Evolutionary conservation across 1,284 basidiomycete genomes (phyloP).

Genomic region (Irpex sp.): DNA sequence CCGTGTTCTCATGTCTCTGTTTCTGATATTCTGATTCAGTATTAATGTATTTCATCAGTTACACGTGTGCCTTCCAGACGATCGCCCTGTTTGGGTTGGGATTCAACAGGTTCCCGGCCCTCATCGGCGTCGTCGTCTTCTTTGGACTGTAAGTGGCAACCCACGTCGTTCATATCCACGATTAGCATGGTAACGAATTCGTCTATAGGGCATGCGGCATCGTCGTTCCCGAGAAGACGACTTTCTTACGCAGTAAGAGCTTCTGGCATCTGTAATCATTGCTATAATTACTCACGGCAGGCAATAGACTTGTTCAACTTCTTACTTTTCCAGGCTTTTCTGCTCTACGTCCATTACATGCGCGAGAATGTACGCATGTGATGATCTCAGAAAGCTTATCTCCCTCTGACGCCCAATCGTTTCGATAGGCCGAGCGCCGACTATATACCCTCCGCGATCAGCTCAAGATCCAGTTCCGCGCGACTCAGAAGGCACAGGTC

Average conservation of each 20-base stretch:
- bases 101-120: constrained; percentile 64
- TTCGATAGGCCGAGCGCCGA: constrained; percentile 49
- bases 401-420: background rate
- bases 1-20: background rate
- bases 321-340: constrained; percentile 56
- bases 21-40: background rate
- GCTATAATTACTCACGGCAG: background rate
- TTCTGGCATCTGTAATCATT: background rate
- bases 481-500: constrained; percentile 82
- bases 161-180: background rate
- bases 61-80: constrained; percentile 64
- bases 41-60: constrained; percentile 24
- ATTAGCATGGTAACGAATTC: background rate
- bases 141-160: constrained; percentile 50
- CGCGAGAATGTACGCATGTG: constrained; percentile 37
- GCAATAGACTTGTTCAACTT: constrained; percentile 60
- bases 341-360: constrained; percentile 56
- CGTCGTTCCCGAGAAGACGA: constrained; percentile 48
- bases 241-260: constrained; percentile 53
- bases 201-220: constrained; percentile 42
- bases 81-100: constrained; percentile 78
- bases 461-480: constrained; percentile 75
- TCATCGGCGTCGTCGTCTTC: constrained; percentile 55
- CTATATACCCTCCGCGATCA: constrained; percentile 63
- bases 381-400: background rate